Base-by-base conservation (phyloP, 495 filamentous ascomycete species). In the Daldinia childiae region DNA sequence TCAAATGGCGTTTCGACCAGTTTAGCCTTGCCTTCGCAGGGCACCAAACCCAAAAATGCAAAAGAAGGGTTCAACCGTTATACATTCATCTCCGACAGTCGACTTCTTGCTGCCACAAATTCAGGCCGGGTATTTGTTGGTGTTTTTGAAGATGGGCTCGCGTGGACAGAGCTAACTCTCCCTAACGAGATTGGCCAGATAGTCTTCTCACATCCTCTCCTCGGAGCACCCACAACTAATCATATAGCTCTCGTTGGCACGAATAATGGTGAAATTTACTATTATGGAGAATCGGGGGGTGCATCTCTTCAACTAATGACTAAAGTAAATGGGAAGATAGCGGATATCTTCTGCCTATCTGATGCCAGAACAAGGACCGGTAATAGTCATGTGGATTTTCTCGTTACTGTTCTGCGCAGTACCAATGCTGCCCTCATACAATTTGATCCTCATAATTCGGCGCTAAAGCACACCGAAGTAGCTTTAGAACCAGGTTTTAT, bases 1-100 rank as follows among this genome's bases (percentile, higher is more conserved):
- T 41, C 38, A n/a, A 56, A 48, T n/a, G 54, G 21, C 12, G 8
- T 30, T 41, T 55, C 65, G 0, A 26, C 48, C 19, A 12, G 14
- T 36, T 27, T 27, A 27, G 15, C 36, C 19, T 54, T 55, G 8
- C 29, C 58, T 17, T 17, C 64, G 14, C 52, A 7, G 38, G 45
- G 27, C 5, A 74, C 71, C 26, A 80, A 75, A 15, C 65, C 72
- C 17, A 74, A 62, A 61, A 72, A 69, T 21, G 58, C 64, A 12
- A 82, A 84, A 54, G 86, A 90, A 61, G 71, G 74, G 6, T 86
- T 90, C 63, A 90, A 88, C 68, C 78, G 84, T 34, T 95, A 92
- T 71, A 83, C 82, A 9, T 93, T 94, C 67, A 74, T 94, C 24
- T 85, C 85, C 2, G 76, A 85, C 1, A 78, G 84, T 45, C 78